Conservation (phyloP, 352 stramenopile genomes). For the Blastocystis sp. region DNA sequence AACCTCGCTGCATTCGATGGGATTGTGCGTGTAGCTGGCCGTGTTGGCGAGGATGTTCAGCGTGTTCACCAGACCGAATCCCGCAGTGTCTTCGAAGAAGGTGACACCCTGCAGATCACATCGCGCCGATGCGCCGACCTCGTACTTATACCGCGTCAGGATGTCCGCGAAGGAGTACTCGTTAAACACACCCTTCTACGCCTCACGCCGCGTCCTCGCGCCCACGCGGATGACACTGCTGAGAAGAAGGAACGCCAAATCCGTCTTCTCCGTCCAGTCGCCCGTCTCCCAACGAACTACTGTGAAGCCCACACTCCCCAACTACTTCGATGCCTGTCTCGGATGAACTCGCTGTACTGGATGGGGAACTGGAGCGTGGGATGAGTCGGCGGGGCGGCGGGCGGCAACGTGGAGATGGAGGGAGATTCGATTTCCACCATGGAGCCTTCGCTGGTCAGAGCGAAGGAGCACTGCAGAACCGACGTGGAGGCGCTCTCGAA, state of each 20-base stretch:
- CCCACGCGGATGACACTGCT: constrained; percentile 9
- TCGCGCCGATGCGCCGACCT: not conserved
- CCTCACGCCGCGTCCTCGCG: not conserved
- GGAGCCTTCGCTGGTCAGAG: not conserved
- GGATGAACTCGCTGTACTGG: constrained; percentile 14
- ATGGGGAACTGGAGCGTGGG: not conserved
- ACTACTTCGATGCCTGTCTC: constrained; percentile 44
- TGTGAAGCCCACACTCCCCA: not conserved
- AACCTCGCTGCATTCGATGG: constrained; percentile 54
- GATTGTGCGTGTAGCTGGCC: constrained; percentile 17
- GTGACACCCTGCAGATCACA: constrained; percentile 31
- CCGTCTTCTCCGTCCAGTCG: constrained; percentile 61
- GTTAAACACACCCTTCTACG: constrained; percentile 5
- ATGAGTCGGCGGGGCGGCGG: not conserved
- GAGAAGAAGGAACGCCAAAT: constrained; percentile 41
- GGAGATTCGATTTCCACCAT: not conserved
- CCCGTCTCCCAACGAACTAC: constrained; percentile 48
- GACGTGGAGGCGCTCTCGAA: not conserved
- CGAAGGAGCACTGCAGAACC: not conserved
- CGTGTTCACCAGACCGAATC: constrained; percentile 58
- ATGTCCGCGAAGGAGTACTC: constrained; percentile 60
- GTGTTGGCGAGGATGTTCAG: constrained; percentile 59
- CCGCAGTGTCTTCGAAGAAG: constrained; percentile 33
- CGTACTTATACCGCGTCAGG: constrained; percentile 62
- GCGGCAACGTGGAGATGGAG: no score